A percentile compares a stretch with the other conserved stretches of the same genome.
These are phyloP conservation scores for Beauveria medogensis DNA, from an alignment of 2,329 filamentous ascomycete genomes.

Conservation along the genomic window DNA sequence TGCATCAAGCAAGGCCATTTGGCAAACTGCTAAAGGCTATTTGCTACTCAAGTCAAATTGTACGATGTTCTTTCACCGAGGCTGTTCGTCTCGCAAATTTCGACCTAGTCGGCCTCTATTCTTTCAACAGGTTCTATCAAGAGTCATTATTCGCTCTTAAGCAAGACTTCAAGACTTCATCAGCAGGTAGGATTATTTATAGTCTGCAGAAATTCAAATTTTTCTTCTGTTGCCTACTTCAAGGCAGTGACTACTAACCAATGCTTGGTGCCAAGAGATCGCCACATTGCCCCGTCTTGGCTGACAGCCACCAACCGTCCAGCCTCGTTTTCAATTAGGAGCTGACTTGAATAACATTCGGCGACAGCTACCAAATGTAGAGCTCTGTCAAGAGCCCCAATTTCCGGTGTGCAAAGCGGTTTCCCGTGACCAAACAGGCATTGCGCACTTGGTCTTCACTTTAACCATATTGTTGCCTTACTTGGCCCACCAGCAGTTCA, in stretches of 20 bases:
- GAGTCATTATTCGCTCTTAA: not conserved
- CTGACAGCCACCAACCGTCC: not conserved
- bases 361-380: not conserved
- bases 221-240: not conserved
- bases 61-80: not conserved
- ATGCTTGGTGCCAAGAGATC: not conserved
- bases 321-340: too few relatives aligned
- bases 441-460: not conserved
- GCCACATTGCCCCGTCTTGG: not conserved
- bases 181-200: not conserved
- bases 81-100: not conserved
- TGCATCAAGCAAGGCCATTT: not conserved
- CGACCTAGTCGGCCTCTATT: not conserved
- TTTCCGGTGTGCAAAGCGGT: not conserved
- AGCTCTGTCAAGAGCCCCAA: not conserved
- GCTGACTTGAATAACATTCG: not conserved
- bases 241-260: not conserved
- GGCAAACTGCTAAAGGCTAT: not conserved
- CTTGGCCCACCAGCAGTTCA: not conserved
- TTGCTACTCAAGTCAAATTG: not conserved
- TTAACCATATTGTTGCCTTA: not conserved
- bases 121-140: not conserved
- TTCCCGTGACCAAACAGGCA: not conserved
- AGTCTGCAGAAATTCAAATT: fast-evolving
- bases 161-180: too few relatives aligned